These are phyloP conservation scores for Sabuloglossum arenarium DNA, from an alignment of 495 filamentous ascomycete genomes.

Conservation along the genomic window DNA sequence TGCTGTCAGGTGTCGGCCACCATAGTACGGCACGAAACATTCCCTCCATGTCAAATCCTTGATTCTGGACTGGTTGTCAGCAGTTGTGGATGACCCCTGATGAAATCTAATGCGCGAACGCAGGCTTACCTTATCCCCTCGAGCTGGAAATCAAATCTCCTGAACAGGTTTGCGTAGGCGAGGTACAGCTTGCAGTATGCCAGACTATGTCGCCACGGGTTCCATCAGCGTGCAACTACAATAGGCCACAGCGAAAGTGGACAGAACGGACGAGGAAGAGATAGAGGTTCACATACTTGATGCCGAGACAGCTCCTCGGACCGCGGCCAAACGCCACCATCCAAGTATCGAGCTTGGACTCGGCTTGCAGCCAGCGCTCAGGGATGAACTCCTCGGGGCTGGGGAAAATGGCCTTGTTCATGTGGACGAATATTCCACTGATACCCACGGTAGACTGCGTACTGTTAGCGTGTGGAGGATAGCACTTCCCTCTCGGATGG, in stretches of 20 bases:
- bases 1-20: no score
- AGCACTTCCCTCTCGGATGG: no score
- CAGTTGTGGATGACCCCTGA: no score
- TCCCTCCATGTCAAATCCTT: no score
- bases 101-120: no score
- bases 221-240: background rate
- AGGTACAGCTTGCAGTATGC: slow-evolving; percentile 12
- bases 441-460: slow-evolving; percentile 3
- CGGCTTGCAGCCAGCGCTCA: slow-evolving; percentile 10
- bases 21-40: no score
- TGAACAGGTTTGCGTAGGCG: slow-evolving; percentile 11
- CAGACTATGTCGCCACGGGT: slow-evolving; percentile 4
- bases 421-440: slow-evolving; percentile 1
- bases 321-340: slow-evolving; percentile 11
- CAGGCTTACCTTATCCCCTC: background rate
- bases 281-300: slow-evolving; percentile 4
- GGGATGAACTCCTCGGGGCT: slow-evolving; percentile 4
- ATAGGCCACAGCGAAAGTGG: background rate
- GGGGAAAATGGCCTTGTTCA: slow-evolving; percentile 9
- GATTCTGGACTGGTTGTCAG: no score
- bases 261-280: no score
- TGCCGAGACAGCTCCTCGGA: slow-evolving; percentile 9
- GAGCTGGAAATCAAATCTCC: slow-evolving; percentile 7
- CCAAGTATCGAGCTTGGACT: background rate
- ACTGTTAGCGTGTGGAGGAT: background rate